Conservation (phyloP, 2,329 filamentous ascomycete species). For the Ceratocystis smalleyi region DNA sequence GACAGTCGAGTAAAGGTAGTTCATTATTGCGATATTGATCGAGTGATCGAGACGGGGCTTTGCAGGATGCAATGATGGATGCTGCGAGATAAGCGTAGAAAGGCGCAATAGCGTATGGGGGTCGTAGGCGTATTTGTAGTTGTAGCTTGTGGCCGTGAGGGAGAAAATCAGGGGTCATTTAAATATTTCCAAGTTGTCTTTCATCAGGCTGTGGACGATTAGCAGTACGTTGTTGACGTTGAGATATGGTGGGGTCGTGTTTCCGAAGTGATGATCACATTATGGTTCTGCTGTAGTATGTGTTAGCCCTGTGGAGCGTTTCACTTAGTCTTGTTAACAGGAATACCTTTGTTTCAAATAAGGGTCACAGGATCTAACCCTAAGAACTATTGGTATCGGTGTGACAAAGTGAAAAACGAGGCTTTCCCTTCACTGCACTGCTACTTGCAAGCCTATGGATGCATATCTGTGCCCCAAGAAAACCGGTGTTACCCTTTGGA, state of each 20-base stretch:
- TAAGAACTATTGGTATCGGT: background rate
- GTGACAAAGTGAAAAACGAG: too few species aligned
- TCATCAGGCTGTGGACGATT: background rate
- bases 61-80: background rate
- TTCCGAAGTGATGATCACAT: background rate
- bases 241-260: background rate
- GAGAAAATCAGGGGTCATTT: background rate
- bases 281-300: background rate
- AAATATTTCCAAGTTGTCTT: background rate
- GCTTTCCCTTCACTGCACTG: too few species aligned
- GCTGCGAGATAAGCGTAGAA: background rate
- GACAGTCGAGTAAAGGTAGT: slow-evolving; percentile 81
- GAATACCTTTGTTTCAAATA: background rate
- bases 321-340: background rate
- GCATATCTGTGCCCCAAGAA: too few species aligned
- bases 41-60: background rate
- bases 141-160: background rate
- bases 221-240: background rate
- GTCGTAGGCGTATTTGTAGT: background rate
- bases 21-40: slow-evolving; percentile 42
- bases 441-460: too few species aligned
- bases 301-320: background rate
- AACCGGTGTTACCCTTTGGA: background rate
- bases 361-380: background rate
- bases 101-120: too few species aligned